Conservation (phyloP, 345 rosid species). For the Noccaea bulbosa region DNA sequence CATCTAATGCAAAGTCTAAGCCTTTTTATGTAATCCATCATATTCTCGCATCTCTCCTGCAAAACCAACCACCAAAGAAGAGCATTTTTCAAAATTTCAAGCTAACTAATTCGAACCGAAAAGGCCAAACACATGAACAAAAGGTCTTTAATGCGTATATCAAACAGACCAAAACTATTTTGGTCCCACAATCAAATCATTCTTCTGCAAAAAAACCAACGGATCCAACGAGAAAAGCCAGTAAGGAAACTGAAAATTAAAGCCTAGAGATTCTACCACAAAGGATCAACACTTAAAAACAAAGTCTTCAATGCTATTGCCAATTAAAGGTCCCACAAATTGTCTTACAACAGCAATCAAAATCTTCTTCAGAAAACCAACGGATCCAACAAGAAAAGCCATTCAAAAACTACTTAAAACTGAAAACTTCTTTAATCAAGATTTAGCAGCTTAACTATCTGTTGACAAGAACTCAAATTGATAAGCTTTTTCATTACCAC, state of each 20-base stretch:
- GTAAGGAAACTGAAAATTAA: constrained; percentile 4
- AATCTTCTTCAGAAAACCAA: constrained; percentile 14
- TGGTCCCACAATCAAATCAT: constrained; percentile 36
- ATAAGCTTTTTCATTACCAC: neutral
- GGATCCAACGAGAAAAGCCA: constrained; percentile 43
- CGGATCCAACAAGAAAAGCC: constrained; percentile 42
- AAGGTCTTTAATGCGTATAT: constrained; percentile 34
- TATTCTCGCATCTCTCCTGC: constrained; percentile 95
- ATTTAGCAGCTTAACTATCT: constrained; percentile 18
- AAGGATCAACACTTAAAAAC: too few relatives aligned
- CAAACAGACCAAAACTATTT: constrained; percentile 32
- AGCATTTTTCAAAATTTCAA: constrained; percentile 27
- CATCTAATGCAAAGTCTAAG: constrained; percentile 92
- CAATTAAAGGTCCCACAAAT: constrained; percentile 18
- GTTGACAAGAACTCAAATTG: constrained; percentile 14
- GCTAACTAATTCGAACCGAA: constrained; percentile 14
- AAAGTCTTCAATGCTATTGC: too few relatives aligned
- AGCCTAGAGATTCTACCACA: too few relatives aligned
- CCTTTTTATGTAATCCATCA: constrained; percentile 91
- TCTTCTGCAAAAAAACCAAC: constrained; percentile 12
- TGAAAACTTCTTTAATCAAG: constrained; percentile 12
- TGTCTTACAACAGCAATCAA: neutral
- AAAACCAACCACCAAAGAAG: constrained; percentile 40
- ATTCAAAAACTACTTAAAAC: constrained; percentile 10
- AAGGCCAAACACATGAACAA: constrained; percentile 13